These are phyloP conservation scores for Arachnopeziza araneosa DNA, from an alignment of 2,329 filamentous ascomycete species.

Conservation along the genomic window DNA sequence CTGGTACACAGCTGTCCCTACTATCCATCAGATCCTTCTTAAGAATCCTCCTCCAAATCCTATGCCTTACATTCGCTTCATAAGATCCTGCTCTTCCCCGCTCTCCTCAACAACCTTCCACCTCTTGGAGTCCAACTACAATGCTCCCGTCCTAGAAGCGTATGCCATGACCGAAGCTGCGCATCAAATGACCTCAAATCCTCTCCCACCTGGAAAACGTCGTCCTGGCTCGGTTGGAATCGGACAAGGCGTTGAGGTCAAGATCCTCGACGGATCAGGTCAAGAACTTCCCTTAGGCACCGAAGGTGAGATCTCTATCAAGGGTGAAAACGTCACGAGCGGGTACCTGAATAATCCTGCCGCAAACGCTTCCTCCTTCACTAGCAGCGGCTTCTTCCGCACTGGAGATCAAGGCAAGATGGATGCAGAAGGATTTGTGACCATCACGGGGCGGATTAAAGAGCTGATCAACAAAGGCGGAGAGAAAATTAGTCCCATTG, in stretches of 20 bases:
- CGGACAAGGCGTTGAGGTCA: constrained; percentile 77
- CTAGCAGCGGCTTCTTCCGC: constrained; percentile 73
- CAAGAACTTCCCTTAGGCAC: constrained; percentile 61
- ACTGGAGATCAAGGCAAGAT: constrained; percentile 82
- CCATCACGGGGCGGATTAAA: constrained; percentile 89
- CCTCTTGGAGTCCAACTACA: constrained; percentile 68
- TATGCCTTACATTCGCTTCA: constrained; percentile 72
- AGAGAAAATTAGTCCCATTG: constrained; percentile 85
- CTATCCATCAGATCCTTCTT: constrained; percentile 84
- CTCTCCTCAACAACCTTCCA: constrained; percentile 77
- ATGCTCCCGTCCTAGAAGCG: constrained; percentile 78
- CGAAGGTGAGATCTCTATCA: constrained; percentile 79
- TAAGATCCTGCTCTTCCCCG: constrained; percentile 80
- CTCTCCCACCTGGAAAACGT: constrained; percentile 63
- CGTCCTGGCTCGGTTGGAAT: constrained; percentile 79
- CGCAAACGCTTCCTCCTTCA: constrained; percentile 71
- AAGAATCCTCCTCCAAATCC: constrained; percentile 64
- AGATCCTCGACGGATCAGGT: constrained; percentile 67
- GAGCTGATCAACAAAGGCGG: constrained; percentile 88
- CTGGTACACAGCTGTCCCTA: constrained; percentile 92
- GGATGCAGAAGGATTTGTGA: constrained; percentile 74
- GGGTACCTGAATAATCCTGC: constrained; percentile 79
- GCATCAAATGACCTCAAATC: constrained; percentile 78
- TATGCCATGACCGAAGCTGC: constrained; percentile 92
- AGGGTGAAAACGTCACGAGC: constrained; percentile 75